Percentiles rank a stretch among this genome's conserved stretches.
phyloP scores from a whole-genome alignment of 2,329 filamentous ascomycete species.

The Sporothrix pallida region DNA sequence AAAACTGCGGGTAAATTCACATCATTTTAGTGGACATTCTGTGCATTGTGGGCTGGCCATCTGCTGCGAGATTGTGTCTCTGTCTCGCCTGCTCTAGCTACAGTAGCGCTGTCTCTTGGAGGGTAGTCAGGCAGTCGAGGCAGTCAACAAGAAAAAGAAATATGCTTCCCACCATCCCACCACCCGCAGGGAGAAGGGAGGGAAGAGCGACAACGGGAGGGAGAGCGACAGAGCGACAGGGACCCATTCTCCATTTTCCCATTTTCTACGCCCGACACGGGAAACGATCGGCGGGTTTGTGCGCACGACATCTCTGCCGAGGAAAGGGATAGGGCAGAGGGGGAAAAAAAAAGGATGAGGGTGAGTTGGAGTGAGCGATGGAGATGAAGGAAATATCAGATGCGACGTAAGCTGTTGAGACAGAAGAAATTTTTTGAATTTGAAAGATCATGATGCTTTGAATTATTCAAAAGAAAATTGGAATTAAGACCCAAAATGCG shows the following conservation, averaged over 20 bases:
- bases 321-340: neutral
- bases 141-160: neutral
- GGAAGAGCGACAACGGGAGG: constrained; percentile 12
- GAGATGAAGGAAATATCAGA: neutral
- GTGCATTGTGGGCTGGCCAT: too few relatives aligned
- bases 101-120: constrained; percentile 21
- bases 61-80: too few relatives aligned
- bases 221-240: constrained; percentile 14
- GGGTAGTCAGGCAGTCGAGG: neutral
- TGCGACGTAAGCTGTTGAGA: neutral
- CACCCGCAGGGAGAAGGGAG: neutral
- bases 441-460: neutral
- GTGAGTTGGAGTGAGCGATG: neutral
- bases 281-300: constrained; percentile 14
- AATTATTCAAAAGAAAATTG: neutral
- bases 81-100: neutral
- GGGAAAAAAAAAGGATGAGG: neutral
- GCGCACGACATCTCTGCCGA: constrained; percentile 23
- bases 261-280: neutral
- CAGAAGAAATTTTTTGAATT: too few relatives aligned
- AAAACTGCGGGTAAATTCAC: too few relatives aligned
- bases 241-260: too few relatives aligned
- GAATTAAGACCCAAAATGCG: too few relatives aligned
- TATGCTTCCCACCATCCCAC: neutral
- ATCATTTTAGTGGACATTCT: too few relatives aligned